Base-by-base conservation (phyloP, 176 grass and related monocot genomes). In the Puccinellia tenuiflora region DNA sequence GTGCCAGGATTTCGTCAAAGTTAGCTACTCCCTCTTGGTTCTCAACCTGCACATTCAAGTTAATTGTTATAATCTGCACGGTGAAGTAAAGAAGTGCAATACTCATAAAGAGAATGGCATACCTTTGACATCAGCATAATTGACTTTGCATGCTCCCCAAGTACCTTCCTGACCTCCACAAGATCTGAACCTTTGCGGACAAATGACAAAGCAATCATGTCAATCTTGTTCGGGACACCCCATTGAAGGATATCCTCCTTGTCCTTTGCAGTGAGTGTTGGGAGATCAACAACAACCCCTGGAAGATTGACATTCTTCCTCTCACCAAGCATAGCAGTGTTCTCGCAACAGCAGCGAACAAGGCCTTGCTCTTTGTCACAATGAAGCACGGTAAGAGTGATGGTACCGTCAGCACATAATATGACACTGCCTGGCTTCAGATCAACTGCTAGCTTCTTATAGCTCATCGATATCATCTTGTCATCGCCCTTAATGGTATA, bases 121-220 rank as follows among this genome's bases (percentile, higher is more conserved):
- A 94, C 92, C 90, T 95, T 95, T 33, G 92, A 95, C 92, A 95
- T 95, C 45, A 95, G 87, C 87, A 90, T 92, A 75, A 92, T 95
- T 59, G 87, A 89, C 74, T 92, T 95, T 3, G 92, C 92, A 78
- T 95, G 90, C 77, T 91, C 81, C 1, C 92, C 92, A 60, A 95
- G 90, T 22, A 95, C 87, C 45, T 65, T 81, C 65, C 90, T 87
- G 68, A 95, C 92, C 83, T 84, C 80, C 38, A 92, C 81, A 67
- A 92, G 90, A 80, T 95, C 92, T 0, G 92, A 95, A 47, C 92
- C 90, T 84, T 92, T 95, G 60, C 92, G 89, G 55, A 95, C 92
- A 80, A 95, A 95, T 4, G 90, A 95, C 76, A 95, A 82, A 47
- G 92, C 92, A 60, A 95, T 95, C 90, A 95, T 95, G 81, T 95